Evolutionary conservation across 2,329 filamentous ascomycete genomes (phyloP).

Genomic region (Exophiala aquamarina): DNA sequence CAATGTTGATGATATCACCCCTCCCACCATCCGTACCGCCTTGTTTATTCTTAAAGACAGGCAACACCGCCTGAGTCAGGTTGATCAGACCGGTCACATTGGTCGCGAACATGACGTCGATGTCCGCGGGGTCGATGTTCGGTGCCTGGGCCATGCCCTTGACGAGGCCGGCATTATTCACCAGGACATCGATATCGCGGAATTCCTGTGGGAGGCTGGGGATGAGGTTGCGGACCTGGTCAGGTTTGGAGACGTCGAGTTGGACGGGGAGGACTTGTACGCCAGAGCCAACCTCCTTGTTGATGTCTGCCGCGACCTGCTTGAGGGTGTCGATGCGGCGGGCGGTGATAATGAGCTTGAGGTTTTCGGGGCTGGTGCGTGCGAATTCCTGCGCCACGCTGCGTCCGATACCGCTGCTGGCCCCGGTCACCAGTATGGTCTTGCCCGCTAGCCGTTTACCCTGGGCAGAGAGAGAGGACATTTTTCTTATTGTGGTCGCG

Average conservation of each 20-base stretch:
- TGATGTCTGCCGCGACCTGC: constrained; percentile 74
- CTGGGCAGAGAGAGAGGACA: constrained; percentile 62
- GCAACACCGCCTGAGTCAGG: constrained; percentile 89
- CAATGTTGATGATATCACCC: constrained; percentile 95
- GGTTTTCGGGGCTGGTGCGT: constrained; percentile 72
- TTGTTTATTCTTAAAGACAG: constrained; percentile 68
- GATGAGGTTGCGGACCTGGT: constrained; percentile 73
- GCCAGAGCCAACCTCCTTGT: constrained; percentile 71
- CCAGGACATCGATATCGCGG: constrained; percentile 79
- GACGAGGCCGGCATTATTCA: constrained; percentile 95
- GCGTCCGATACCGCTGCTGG: constrained; percentile 85
- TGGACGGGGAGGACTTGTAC: constrained; percentile 80
- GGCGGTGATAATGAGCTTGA: constrained; percentile 88
- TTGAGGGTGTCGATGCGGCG: constrained; percentile 76
- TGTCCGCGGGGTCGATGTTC: constrained; percentile 77
- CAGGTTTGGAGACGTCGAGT: constrained; percentile 81
- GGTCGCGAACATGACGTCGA: constrained; percentile 83
- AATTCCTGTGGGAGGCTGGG: constrained; percentile 74
- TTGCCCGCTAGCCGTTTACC: constrained; percentile 87
- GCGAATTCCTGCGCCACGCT: constrained; percentile 84
- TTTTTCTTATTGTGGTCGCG: constrained; percentile 41
- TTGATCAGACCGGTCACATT: constrained; percentile 95
- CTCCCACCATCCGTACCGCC: constrained; percentile 61
- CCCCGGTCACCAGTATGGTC: constrained; percentile 87
- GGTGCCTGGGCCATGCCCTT: constrained; percentile 85